Evolutionary conservation across 2,329 filamentous ascomycete species (phyloP), one percentile per base, ranked within the genome.

Genomic region (Pyrenochaeta sp.): DNA sequence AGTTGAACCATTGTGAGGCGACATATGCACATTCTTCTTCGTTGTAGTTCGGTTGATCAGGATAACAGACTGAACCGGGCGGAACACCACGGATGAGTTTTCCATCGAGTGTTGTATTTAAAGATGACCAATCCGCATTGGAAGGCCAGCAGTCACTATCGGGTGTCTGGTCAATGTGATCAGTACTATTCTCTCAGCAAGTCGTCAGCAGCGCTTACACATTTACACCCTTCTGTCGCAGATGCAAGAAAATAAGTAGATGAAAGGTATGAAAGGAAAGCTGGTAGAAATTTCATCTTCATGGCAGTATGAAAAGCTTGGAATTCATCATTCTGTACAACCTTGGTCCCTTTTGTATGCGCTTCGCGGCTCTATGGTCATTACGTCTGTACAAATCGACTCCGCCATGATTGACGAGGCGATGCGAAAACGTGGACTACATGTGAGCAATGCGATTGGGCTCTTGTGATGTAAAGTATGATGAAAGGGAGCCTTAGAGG

Each of bases 41-140:
- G 42, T 65, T 49, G 48, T 72, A 71, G 36, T 67, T 62, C 2
- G 66, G 67, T 19, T 69, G 57, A 1, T 46, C 39, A 1, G 59
- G 32, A 36, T 74, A 75, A 54, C 73, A 76, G 10, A 72, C 72
- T 15, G 71, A 66, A 0, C 54, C 72, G 24, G 71, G 69, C 2
- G 72, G 71, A 3, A 64, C 28, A 6, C 53, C 58, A 0, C 42
- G 58, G 15, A 75, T 65, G 7, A 75, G 56, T 13, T 47, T 37
- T 7, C 72, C 68, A 1, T 55, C 52, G 5, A 74, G 39, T 1
- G 65, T 68, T 0, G 25, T 44, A 40, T 75, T 74, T 12, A 75
- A 36, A 2, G 52, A 13, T 8, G 48, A 30, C 66, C 67, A 76
- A 37, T 73, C 63, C 40, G 49, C 30, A 4, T 19, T 9, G 1